phyloP scores from a whole-genome alignment of 805 yeast species.

The Yarrowia porcina region DNA sequence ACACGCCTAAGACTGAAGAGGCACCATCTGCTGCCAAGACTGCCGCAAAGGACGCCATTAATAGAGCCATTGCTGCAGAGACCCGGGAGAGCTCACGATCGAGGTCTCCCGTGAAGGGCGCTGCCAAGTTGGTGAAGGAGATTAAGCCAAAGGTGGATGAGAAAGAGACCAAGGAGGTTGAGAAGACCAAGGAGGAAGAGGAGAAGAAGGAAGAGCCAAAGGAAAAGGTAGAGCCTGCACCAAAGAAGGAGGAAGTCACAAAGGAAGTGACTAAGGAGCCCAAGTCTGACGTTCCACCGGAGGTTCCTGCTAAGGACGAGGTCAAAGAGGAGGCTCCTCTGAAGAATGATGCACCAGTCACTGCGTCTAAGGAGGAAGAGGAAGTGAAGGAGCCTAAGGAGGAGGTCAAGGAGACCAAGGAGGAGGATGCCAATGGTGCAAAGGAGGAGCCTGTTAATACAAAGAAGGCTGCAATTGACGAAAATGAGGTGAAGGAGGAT shows the following conservation, averaged over 20 bases:
- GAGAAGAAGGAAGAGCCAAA: slow-evolving; percentile 27
- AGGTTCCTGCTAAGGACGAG: not conserved
- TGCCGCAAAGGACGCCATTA: slow-evolving; percentile 7
- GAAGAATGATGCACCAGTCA: not conserved
- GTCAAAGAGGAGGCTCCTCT: not conserved
- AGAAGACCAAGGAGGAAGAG: slow-evolving; percentile 29
- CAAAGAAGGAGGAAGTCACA: not conserved
- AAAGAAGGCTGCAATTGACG: too few species aligned
- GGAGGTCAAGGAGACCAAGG: slow-evolving; percentile 30
- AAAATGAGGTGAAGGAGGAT: not conserved
- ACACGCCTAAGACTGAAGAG: not conserved
- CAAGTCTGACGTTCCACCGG: not conserved
- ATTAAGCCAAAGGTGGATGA: slow-evolving; percentile 33
- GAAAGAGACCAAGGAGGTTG: slow-evolving; percentile 32
- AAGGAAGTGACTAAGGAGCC: slow-evolving; percentile 21
- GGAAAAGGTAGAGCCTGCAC: slow-evolving; percentile 5
- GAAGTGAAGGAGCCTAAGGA: slow-evolving; percentile 30
- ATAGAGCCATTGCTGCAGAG: slow-evolving; percentile 4
- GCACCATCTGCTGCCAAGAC: not conserved
- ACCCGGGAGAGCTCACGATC: not conserved
- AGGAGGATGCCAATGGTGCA: slow-evolving; percentile 20
- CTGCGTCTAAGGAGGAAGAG: not conserved
- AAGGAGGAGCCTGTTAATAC: not conserved
- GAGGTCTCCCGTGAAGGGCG: not conserved
- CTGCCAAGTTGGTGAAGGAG: not conserved